Conservation (phyloP, 2,329 filamentous ascomycete species). For the Penicillium sp. region DNA sequence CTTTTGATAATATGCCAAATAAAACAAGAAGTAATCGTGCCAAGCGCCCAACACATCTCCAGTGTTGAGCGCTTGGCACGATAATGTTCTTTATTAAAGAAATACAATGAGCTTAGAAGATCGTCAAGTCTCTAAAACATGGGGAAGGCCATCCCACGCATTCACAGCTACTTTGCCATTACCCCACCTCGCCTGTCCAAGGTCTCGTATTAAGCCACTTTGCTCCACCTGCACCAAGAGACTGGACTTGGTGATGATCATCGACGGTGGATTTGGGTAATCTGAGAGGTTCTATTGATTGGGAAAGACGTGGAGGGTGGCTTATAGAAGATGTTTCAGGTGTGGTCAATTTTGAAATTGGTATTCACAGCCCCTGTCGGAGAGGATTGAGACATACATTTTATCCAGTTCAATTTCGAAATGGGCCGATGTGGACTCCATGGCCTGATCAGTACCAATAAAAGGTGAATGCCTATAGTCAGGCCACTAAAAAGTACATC, state of each 20-base stretch:
- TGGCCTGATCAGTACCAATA: not conserved
- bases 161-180: too few relatives aligned
- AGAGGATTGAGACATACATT: not conserved
- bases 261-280: not conserved
- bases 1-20: too few relatives aligned
- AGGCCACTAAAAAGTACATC: not conserved
- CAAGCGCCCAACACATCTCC: too few relatives aligned
- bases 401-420: not conserved
- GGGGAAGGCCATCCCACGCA: not conserved
- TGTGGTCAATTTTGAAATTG: not conserved
- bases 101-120: not conserved
- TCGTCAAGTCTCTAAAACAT: not conserved
- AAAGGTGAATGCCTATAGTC: not conserved
- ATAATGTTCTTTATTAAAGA: not conserved
- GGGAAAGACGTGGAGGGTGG: not conserved
- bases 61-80: too few relatives aligned
- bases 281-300: not conserved
- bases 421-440: not conserved
- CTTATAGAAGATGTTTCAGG: not conserved
- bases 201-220: not conserved
- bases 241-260: not conserved
- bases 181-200: not conserved
- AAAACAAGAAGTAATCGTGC: too few relatives aligned
- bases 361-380: not conserved
- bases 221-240: not conserved